Base-by-base conservation (phyloP, 2,329 filamentous ascomycete genomes). In the Penicillium sp. region DNA sequence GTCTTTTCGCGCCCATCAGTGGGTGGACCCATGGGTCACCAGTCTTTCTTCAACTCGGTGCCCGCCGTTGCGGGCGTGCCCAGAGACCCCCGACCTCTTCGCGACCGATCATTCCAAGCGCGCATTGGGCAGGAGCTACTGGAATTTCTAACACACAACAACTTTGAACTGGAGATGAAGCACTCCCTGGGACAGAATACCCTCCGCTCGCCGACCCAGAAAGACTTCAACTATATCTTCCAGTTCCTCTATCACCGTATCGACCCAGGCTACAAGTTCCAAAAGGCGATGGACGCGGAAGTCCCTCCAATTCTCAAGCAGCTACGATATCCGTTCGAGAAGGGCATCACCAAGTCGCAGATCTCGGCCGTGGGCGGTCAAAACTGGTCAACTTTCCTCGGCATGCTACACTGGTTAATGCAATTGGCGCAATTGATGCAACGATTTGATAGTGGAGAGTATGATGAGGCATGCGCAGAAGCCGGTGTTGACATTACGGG, bases 351-450 rank as follows among this genome's bases (percentile, higher is more conserved):
- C 57, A 99, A 98, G 78, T 97, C 92, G 55, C 93, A 97, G 73
- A 92, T 99, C 60, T 88, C 92, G 0, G 95, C 96, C 1, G 95
- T 98, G 0, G 95, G 95, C 66, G 94, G 93, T 2, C 93, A 97
- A 77, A 98, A 98, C 74, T 99, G 95, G 95, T 90, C 90, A 64
- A 95, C 92, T 0, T 98, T 99, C 71, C 82, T 99, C 13, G 95
- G 93, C 0, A 82, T 99, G 75, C 83, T 99, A 54, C 93, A 99
- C 79, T 99, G 95, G 95, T 94, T 99, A 88, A 97, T 99, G 94
- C 93, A 98, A 77, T 82, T 99, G 55, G 92, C 92, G 4, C 89
- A 94, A 68, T 96, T 98, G 89, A 86, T 98, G 72, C 93, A 98
- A 64, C 86, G 90, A 25, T 98, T 93, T 73, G 82, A 86, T 1